Percentiles rank a stretch among this genome's conserved stretches.
These are phyloP conservation scores for Gnaphalium uliginosum DNA, from an alignment of 129 eudicot genomes.

Conservation along the genomic window DNA sequence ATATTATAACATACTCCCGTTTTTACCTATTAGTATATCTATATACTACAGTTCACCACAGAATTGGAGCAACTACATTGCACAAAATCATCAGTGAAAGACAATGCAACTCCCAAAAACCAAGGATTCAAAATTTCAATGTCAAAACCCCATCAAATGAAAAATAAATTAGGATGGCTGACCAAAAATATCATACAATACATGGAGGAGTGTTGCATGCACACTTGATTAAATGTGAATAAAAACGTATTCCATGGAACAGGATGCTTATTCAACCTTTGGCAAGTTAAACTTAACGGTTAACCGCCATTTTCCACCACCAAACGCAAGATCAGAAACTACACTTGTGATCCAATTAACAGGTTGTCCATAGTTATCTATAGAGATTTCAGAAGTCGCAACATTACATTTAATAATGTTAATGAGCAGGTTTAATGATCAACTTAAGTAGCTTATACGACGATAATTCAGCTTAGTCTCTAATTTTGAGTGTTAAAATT, in stretches of 20 bases:
- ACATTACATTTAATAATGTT: background rate
- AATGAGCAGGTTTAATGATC: background rate
- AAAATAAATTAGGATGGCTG: background rate
- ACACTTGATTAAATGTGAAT: background rate
- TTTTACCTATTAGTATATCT: conserved; percentile 10
- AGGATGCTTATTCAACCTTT: background rate
- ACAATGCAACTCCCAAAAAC: conserved; percentile 5
- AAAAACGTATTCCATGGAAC: background rate
- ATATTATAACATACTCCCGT: conserved; percentile 15
- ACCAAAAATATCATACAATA: background rate
- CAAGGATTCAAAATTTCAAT: background rate
- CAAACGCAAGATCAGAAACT: background rate
- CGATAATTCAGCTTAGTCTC: background rate
- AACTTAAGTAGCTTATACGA: background rate
- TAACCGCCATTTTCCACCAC: background rate
- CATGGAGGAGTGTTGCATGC: background rate
- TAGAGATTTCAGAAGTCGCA: background rate
- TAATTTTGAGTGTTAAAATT: background rate
- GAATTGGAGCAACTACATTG: background rate
- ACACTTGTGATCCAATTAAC: background rate
- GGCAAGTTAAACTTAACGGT: background rate
- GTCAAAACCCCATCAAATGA: background rate
- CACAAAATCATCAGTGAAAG: conserved; percentile 1
- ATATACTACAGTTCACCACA: background rate
- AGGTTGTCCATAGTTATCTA: background rate